Base-by-base conservation (phyloP, 2,329 filamentous ascomycete species). In the Colletotrichum lindemuthianum region DNA sequence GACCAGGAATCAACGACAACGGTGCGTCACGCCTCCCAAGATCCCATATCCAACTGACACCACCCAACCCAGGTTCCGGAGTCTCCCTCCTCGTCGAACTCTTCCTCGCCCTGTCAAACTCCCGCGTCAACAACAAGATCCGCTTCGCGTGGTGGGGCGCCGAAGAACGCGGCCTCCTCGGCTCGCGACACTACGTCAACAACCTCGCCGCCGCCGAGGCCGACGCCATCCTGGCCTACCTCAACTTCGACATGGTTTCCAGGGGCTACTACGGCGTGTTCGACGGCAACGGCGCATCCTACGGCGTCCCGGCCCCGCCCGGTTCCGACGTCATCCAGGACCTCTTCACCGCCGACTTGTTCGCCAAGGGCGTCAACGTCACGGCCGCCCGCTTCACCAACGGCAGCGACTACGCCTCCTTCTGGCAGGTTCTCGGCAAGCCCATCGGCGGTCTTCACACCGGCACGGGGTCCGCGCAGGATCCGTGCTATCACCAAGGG, bases 341-440 rank as follows among this genome's bases (percentile, higher is more conserved):
- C 12, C 69, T 78, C n/a, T 74, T 79, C 37, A 60, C 72, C 2
- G 72, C 78, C 4, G 73, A 74, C 56, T 70, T 79, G 13, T 65
- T 61, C 12, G 48, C 70, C 1, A 69, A 77, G 65, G 75, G 78
- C 10, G 70, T 78, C 12, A 64, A 74, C 13, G 72, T 75, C 0
- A 70, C 68, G 2, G 71, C 70, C 4, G 67, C 69, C 1, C 69
- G 68, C 1, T 59, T 75, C 0, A 73, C 68, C 40, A 86, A 84
- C 3, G 82, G 87, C 51, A 86, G 82, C 8, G 88, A 90, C 70
- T 89, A 90, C 67, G 85, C 83, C 11, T 82, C 84, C 1, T 90
- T 90, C 78, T 77, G 86, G 39, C 77, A 84, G 43, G 77, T 82
- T 33, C 82, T 85, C 41, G 56, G 71, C 8, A 76, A 88, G 87